phyloP scores from a whole-genome alignment of 202 grass and related monocot genomes.

The Dendrocalamus latiflorus region DNA sequence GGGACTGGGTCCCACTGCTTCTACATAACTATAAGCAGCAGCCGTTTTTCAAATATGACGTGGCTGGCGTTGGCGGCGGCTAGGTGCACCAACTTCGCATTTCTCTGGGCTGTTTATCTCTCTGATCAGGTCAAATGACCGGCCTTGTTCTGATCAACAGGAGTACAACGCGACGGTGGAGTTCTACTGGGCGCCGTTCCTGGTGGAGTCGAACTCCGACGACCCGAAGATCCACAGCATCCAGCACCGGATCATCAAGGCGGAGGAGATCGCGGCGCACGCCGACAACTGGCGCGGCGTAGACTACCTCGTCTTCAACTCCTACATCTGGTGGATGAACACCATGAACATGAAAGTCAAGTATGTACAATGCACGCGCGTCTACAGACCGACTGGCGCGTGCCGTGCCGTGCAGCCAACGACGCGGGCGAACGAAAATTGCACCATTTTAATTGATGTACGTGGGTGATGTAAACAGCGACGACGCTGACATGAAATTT shows the following conservation, averaged over 20 bases:
- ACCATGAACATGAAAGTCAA: conserved; percentile 61
- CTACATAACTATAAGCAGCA: background rate
- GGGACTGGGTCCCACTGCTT: background rate
- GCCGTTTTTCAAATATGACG: conserved; percentile 3
- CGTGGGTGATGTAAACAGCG: background rate
- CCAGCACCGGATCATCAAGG: conserved; percentile 66
- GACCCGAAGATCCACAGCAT: conserved; percentile 90
- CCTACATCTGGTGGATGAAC: conserved; percentile 99
- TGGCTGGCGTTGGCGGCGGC: background rate
- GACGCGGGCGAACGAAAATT: background rate
- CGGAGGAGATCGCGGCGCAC: conserved; percentile 54
- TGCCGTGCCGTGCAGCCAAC: background rate
- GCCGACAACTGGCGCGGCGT: conserved; percentile 58
- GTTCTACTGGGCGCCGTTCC: conserved; percentile 95
- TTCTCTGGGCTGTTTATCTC: background rate
- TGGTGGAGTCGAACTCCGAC: conserved; percentile 92
- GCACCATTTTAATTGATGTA: background rate
- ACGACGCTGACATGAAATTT: background rate
- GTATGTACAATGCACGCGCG: conserved; percentile 25
- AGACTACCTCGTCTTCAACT: conserved; percentile 90
- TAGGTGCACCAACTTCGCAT: conserved; percentile 5
- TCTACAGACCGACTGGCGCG: background rate
- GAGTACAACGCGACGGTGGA: conserved; percentile 83
- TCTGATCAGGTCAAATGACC: conserved; percentile 11
- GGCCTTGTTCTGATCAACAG: conserved; percentile 11